phyloP scores from a whole-genome alignment of 768 basidiomycete genomes.

The Calvatia gigantea region DNA sequence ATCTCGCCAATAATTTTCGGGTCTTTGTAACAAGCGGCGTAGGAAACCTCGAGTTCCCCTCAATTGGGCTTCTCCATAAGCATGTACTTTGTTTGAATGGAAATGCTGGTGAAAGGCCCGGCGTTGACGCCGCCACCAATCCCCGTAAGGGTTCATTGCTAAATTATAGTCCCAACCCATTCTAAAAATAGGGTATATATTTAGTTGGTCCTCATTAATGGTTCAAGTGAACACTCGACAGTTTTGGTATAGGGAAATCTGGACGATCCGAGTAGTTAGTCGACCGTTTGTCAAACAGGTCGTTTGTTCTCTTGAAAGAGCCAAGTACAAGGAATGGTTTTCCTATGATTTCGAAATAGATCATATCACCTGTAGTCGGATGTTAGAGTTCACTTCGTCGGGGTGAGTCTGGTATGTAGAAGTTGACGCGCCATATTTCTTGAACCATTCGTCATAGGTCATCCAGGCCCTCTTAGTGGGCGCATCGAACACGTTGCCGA shows the following conservation, averaged over 20 bases:
- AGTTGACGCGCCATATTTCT: slow-evolving; percentile 25
- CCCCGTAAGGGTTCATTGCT: slow-evolving; percentile 39
- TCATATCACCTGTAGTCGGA: slow-evolving; percentile 41
- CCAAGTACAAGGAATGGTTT: slow-evolving; percentile 23
- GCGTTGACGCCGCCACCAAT: slow-evolving; percentile 44
- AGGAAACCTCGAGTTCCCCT: slow-evolving; percentile 20
- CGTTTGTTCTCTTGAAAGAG: slow-evolving; percentile 31
- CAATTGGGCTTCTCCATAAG: slow-evolving; percentile 5
- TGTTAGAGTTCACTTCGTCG: background rate
- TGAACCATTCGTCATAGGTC: slow-evolving; percentile 26
- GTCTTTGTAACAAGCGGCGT: slow-evolving; percentile 34
- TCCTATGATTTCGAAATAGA: slow-evolving; percentile 45
- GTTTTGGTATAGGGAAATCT: slow-evolving; percentile 32
- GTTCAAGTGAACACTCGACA: background rate
- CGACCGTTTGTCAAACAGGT: slow-evolving; percentile 53
- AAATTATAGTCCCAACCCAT: slow-evolving; percentile 36
- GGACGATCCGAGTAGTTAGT: slow-evolving; percentile 51
- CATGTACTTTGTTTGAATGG: slow-evolving; percentile 9
- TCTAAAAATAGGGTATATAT: slow-evolving; percentile 9
- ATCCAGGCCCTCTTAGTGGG: slow-evolving; percentile 25
- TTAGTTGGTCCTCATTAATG: background rate
- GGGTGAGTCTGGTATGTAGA: background rate
- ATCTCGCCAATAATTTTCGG: slow-evolving; percentile 36
- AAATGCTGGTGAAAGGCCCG: slow-evolving; percentile 20
- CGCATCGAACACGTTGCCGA: slow-evolving; percentile 27